Evolutionary conservation across 768 basidiomycete species (phyloP), one percentile per base, ranked within the genome.

Genomic region (Xerocomus spinulosus): DNA sequence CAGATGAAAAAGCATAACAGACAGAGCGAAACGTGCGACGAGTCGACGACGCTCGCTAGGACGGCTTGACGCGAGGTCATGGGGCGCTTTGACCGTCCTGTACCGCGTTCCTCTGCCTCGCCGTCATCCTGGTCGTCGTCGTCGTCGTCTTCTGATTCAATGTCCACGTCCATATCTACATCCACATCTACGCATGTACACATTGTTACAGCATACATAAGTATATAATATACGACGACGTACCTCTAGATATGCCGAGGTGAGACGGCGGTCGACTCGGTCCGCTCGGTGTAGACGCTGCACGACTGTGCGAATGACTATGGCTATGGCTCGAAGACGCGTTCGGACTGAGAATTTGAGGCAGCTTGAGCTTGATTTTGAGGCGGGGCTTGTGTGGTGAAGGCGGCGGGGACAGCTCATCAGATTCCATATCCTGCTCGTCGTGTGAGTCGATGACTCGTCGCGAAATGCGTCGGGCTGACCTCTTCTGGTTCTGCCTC

Each of bases 41-140:
- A 73, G 46, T 81, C 83, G 2, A 83, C 78, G 25, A 85, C 81
- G 47, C 81, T 83, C 2, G 82, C 82, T 9, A 87, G 69, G 14
- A 84, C 85, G 2, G 86, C 86, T 54, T 88, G 85, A 21, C 86
- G 72, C 1, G 76, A 78, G 24, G 73, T 81, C 71, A 77, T 74
- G 7, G 72, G 75, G 35, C 68, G 66, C 44, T 45, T 66, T 42
- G 53, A 63, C 29, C 50, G 58, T 17, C 58, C 57, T 1, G n/a
- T n/a, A n/a, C 49, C 48, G 5, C 65, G 70, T 40, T 77, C 74
- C 29, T 75, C 73, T 18, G 72, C 71, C 30, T 74, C 72, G n/a
- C 69, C 72, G 2, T 64, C 60, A 17, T 69, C 69, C 37, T 68
- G 36, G 36, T 73, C n/a, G n/a, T n/a, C 71, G 34, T 74, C 71